A percentile compares a stretch with the other conserved stretches of the same genome.
Conservation (phyloP, 306 rosid genomes). For the Vicia faba region DNA sequence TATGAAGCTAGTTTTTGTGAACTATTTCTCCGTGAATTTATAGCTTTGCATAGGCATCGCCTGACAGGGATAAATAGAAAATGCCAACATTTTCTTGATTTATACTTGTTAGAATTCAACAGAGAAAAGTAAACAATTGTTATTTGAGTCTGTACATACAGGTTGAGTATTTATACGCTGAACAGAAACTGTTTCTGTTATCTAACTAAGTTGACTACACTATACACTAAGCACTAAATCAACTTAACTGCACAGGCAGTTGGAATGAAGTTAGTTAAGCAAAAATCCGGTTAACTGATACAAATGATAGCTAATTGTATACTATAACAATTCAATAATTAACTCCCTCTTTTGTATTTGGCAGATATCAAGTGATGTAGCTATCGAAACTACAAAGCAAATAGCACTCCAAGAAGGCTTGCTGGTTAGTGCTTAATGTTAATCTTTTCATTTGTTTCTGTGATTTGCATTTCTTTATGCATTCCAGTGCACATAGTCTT, state of each 20-base stretch:
- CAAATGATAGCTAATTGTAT: not conserved
- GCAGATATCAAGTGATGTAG: slow-evolving; percentile 91
- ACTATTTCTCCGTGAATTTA: slow-evolving; percentile 15
- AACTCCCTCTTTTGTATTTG: slow-evolving; percentile 39
- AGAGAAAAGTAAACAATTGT: not conserved
- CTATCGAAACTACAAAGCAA: slow-evolving; percentile 91
- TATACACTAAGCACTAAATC: not conserved
- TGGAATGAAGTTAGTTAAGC: slow-evolving; percentile 4
- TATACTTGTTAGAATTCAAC: not conserved
- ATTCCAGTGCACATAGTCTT: no score
- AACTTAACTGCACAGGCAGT: not conserved
- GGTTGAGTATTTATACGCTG: not conserved
- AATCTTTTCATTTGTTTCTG: not conserved
- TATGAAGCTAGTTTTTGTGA: slow-evolving; percentile 13
- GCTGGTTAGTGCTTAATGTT: slow-evolving; percentile 62
- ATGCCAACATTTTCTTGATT: slow-evolving; percentile 21
- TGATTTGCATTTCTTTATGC: no score
- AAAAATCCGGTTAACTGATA: not conserved
- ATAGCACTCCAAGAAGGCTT: slow-evolving; percentile 98
- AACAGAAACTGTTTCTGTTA: slow-evolving; percentile 2
- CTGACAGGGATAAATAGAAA: slow-evolving; percentile 14
- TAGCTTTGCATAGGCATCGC: not conserved
- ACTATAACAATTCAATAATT: not conserved
- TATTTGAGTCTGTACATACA: not conserved
- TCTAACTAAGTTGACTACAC: not conserved